Conservation (phyloP, 2,329 filamentous ascomycete genomes). For the Calonectria pseudoreteaudii region DNA sequence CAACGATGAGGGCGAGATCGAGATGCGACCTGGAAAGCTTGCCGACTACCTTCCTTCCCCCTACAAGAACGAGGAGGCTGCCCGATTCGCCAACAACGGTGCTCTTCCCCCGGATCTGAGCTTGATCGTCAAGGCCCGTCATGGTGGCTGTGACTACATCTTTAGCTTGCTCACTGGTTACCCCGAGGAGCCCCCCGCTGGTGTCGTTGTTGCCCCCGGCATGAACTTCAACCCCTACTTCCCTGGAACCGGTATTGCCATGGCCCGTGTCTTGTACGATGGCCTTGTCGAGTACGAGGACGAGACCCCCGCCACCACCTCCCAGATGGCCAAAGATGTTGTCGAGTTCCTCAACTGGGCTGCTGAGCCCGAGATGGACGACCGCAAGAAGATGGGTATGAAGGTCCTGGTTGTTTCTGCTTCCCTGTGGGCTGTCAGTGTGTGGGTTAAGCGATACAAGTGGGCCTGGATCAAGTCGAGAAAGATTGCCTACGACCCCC, state of each 20-base stretch:
- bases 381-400: conserved; percentile 99
- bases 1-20: conserved; percentile 97
- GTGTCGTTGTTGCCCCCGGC: conserved; percentile 84
- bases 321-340: conserved; percentile 99
- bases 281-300: conserved; percentile 99
- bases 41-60: conserved; percentile 95
- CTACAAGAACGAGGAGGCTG: conserved; percentile 99
- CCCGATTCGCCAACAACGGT: conserved; percentile 97
- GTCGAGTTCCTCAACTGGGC: conserved; percentile 99
- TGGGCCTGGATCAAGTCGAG: conserved; percentile 96
- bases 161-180: conserved; percentile 97
- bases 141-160: conserved; percentile 98
- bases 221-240: conserved; percentile 99
- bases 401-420: conserved; percentile 89
- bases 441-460: conserved; percentile 99
- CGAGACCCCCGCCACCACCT: conserved; percentile 90
- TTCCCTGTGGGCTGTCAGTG: conserved; percentile 84
- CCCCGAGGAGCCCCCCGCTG: conserved; percentile 94
- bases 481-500: conserved; percentile 90
- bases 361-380: conserved; percentile 98
- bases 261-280: conserved; percentile 98
- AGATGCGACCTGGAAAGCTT: conserved; percentile 98
- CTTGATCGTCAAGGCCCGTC: conserved; percentile 96
- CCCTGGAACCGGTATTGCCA: conserved; percentile 97
- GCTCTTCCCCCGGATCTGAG: conserved; percentile 97